Percentiles rank a stretch among this genome's conserved stretches.
Evolutionary conservation across 768 basidiomycete genomes (phyloP).

Genomic region (Russula compacta): DNA sequence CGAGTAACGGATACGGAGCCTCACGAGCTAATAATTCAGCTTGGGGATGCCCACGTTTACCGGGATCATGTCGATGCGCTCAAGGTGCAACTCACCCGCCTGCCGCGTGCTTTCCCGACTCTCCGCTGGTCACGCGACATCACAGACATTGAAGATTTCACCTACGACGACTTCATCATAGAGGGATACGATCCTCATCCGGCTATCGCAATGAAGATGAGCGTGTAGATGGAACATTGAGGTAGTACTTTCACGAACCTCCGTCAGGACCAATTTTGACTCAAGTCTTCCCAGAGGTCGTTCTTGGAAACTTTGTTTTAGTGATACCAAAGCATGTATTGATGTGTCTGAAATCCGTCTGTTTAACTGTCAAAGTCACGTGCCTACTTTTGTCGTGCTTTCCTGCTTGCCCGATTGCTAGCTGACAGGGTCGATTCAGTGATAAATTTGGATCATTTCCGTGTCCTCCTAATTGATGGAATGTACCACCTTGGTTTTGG

Average conservation of each 20-base stretch:
- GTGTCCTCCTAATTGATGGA: not conserved
- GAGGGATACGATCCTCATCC: slow-evolving; percentile 82
- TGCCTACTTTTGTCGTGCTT: not conserved
- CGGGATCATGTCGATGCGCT: slow-evolving; percentile 87
- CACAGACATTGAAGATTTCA: slow-evolving; percentile 71
- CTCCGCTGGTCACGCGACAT: slow-evolving; percentile 63
- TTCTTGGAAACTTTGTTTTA: not conserved
- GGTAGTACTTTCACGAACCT: not conserved
- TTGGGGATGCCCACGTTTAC: slow-evolving; percentile 97
- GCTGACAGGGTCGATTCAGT: not conserved
- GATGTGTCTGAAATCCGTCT: no score
- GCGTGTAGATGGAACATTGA: slow-evolving; percentile 40
- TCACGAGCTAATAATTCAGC: slow-evolving; percentile 87
- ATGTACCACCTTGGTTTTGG: not conserved
- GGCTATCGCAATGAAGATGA: slow-evolving; percentile 93
- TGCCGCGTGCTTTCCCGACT: slow-evolving; percentile 77
- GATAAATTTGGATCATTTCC: no score
- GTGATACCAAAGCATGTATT: not conserved
- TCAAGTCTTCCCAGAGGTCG: not conserved
- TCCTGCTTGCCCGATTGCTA: not conserved
- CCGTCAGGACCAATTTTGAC: not conserved
- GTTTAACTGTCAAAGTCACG: not conserved
- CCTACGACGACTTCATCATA: slow-evolving; percentile 70
- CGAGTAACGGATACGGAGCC: slow-evolving; percentile 79
- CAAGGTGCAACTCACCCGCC: slow-evolving; percentile 65